A percentile compares a stretch with the other conserved stretches of the same genome.
Conservation (phyloP, 441 rosid genomes). For the Brassica hybrid region DNA sequence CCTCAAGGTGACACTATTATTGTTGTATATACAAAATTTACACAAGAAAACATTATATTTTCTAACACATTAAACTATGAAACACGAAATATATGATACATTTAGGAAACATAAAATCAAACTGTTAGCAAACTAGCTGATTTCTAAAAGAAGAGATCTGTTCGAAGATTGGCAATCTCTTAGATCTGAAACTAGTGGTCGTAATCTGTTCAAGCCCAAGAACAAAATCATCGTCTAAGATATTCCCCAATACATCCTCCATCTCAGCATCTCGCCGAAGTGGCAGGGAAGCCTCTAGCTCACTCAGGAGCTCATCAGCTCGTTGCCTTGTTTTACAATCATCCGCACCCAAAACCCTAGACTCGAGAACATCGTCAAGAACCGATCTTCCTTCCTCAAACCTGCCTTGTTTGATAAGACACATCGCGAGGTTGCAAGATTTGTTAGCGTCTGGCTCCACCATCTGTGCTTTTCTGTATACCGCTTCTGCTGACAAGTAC, state of each 20-base stretch:
- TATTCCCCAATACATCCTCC: slow-evolving; percentile 42
- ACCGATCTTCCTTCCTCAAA: slow-evolving; percentile 55
- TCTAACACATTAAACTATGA: slow-evolving; percentile 20
- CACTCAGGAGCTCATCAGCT: slow-evolving; percentile 63
- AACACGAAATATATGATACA: slow-evolving; percentile 7
- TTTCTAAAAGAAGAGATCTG: slow-evolving; percentile 73
- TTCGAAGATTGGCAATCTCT: slow-evolving; percentile 85
- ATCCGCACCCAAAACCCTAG: slow-evolving; percentile 56
- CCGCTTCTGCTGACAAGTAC: slow-evolving; percentile 79
- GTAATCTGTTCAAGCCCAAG: slow-evolving; percentile 56
- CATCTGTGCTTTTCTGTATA: slow-evolving; percentile 80
- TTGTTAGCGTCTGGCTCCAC: slow-evolving; percentile 67
- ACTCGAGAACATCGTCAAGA: slow-evolving; percentile 43
- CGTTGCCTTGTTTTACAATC: slow-evolving; percentile 61
- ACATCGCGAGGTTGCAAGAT: slow-evolving; percentile 63
- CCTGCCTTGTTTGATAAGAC: slow-evolving; percentile 71
- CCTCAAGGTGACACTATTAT: not conserved
- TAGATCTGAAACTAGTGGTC: slow-evolving; percentile 56
- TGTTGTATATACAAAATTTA: slow-evolving; percentile 23
- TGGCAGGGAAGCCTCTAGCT: slow-evolving; percentile 49
- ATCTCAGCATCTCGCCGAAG: slow-evolving; percentile 30
- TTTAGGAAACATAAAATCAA: not conserved
- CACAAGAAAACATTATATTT: not conserved
- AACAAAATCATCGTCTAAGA: slow-evolving; percentile 58
- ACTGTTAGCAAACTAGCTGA: slow-evolving; percentile 55